Percentiles rank a stretch among this genome's conserved stretches.
phyloP scores from a whole-genome alignment of 768 basidiomycete species.

The Psilocybe subaeruginosa region DNA sequence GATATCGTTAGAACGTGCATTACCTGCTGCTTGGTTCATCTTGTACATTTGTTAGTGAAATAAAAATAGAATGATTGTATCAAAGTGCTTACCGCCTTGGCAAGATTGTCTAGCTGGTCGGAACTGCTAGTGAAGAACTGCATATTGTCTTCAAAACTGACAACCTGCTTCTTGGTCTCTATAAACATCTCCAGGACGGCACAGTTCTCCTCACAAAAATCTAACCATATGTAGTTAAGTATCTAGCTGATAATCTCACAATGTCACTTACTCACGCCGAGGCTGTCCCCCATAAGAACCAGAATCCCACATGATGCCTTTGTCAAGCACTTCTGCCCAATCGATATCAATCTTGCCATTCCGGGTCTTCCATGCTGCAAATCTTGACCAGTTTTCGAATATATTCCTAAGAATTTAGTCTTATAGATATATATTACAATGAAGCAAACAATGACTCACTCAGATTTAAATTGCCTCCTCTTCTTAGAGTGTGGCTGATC shows the following conservation, averaged over 20 bases:
- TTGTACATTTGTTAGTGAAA: neutral
- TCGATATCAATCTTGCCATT: neutral
- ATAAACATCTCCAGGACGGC: neutral
- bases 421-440: neutral
- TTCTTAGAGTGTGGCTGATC: too few species aligned
- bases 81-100: neutral
- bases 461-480: too few species aligned
- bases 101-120: neutral
- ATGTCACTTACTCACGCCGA: neutral
- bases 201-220: neutral
- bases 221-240: neutral
- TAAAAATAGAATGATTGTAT: neutral
- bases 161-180: neutral
- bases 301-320: neutral
- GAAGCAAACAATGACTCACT: neutral
- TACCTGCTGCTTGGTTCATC: neutral
- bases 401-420: neutral
- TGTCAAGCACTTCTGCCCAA: neutral
- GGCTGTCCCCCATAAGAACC: neutral
- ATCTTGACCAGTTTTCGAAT: neutral
- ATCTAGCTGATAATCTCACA: too few species aligned
- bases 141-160: neutral
- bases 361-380: neutral
- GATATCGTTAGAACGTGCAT: neutral
- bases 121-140: neutral